Conservation (phyloP, 192 early-diverging fungal species). For the Bifiguratus adelaidae region DNA sequence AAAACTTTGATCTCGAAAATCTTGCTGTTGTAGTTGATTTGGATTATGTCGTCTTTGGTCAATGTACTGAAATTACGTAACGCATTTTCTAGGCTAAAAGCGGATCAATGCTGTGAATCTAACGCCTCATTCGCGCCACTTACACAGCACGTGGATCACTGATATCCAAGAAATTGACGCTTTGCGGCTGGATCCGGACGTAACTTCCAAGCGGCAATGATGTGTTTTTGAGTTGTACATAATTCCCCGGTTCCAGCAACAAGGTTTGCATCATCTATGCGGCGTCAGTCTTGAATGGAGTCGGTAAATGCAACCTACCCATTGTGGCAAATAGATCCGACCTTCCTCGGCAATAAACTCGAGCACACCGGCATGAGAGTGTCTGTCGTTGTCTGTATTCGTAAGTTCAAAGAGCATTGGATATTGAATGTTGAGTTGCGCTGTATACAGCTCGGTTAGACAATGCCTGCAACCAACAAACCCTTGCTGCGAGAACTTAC, state of each 20-base stretch:
- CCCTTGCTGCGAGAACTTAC: conserved; percentile 22
- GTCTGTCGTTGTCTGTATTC: conserved; percentile 38
- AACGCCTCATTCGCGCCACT: conserved; percentile 4
- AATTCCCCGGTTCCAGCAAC: conserved; percentile 57
- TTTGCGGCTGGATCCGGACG: conserved; percentile 97
- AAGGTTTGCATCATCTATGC: conserved; percentile 91
- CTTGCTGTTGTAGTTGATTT: conserved; percentile 85
- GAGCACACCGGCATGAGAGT: conserved; percentile 92
- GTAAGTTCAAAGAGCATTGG: conserved; percentile 87
- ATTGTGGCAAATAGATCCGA: conserved; percentile 87
- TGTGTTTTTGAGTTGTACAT: conserved; percentile 71
- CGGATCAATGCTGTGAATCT: not conserved
- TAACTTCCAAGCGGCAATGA: conserved; percentile 71
- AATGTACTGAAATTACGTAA: conserved; percentile 86
- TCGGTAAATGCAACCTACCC: conserved; percentile 50
- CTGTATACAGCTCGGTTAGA: conserved; percentile 15
- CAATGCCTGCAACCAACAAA: not conserved
- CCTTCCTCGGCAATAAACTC: conserved; percentile 99
- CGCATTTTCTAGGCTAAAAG: conserved; percentile 73
- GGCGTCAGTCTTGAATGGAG: not conserved
- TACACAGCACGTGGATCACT: conserved; percentile 91
- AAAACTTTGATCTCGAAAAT: conserved; percentile 84
- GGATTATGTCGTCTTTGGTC: conserved; percentile 84
- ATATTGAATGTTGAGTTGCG: conserved; percentile 77
- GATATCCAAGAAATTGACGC: conserved; percentile 92